Base-by-base conservation (phyloP, 441 rosid species). In the Lepidium campestre region DNA sequence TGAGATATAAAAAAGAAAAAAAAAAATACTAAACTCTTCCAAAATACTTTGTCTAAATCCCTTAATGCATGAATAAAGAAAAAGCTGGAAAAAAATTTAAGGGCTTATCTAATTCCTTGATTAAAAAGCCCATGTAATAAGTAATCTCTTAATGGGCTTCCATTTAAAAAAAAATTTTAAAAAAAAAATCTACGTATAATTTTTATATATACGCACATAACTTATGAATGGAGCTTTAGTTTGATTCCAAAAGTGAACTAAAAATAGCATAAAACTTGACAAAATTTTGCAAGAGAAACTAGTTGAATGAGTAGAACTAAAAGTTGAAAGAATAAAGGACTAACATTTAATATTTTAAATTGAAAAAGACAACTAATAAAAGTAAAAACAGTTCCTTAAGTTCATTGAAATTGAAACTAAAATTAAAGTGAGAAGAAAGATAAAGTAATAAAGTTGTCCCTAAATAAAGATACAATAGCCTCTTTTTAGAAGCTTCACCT, bases 371-470 rank as follows among this genome's bases (percentile, higher is more conserved):
- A 60, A 29, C 68, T 29, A 60, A 67, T 57, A 23, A 6, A 29
- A 29, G 2, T n/a, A 17, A 39, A 31, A 54, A 20, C 7, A 67
- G 53, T 54, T 54, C 46, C 57, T 45, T 45, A 29, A 65, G 59
- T 61, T 46, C 31, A 54, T 45, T 65, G 67, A 50, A 52, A 66
- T 11, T 53, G 64, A 73, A 73, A 52, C 62, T 18, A 52, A 67
- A 61, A 45, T 39, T 22, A 73, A 73, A 67, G 72, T 41, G 42
- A 42, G 35, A 22, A 34, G 36, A 59, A 67, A 67, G 73, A 67
- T 53, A 61, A 73, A 73, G 77, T 67, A 53, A 17, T 61, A 73
- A 73, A 73, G 77, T 37, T 73, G 72, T 67, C 69, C 69, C 59
- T 67, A 45, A 29, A 45, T 19, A 73, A 60, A 73, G 63, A 73